Conservation (phyloP, 2,329 filamentous ascomycete species). For the Blumeriella jaapii region DNA sequence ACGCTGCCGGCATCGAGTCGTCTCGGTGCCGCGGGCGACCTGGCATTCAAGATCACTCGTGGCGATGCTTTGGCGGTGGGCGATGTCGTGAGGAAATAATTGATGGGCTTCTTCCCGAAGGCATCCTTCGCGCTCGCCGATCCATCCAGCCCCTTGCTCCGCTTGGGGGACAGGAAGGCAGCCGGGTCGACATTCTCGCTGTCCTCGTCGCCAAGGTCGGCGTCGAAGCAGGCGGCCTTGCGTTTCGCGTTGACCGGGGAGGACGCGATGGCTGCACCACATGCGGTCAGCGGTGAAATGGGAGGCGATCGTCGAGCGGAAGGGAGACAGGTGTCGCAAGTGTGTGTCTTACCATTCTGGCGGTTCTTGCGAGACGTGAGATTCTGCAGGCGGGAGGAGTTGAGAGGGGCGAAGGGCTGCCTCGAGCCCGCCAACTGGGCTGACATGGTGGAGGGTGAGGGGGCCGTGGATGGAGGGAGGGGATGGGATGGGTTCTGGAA, state of each 20-base stretch:
- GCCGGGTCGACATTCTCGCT: slow-evolving; percentile 51
- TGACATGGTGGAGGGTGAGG: not conserved
- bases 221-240: slow-evolving; percentile 39
- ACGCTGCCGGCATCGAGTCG: slow-evolving; percentile 38
- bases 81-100: slow-evolving; percentile 26
- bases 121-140: slow-evolving; percentile 25
- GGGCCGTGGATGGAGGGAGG: not conserved
- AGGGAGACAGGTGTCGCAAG: slow-evolving; percentile 2
- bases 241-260: slow-evolving; percentile 38
- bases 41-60: slow-evolving; percentile 38
- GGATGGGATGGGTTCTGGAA: not conserved
- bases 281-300: slow-evolving; percentile 17
- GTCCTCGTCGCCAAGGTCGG: slow-evolving; percentile 44
- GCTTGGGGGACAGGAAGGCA: slow-evolving; percentile 40
- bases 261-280: slow-evolving; percentile 18
- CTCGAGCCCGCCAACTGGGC: slow-evolving; percentile 28
- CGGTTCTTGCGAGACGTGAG: slow-evolving; percentile 68
- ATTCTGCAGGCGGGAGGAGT: slow-evolving; percentile 56
- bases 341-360: slow-evolving; percentile 48
- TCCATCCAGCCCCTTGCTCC: slow-evolving; percentile 40
- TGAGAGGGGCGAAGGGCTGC: slow-evolving; percentile 66
- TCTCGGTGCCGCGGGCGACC: slow-evolving; percentile 37
- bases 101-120: slow-evolving; percentile 22
- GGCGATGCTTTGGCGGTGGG: slow-evolving; percentile 10
- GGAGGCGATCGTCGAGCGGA: not conserved